Evolutionary conservation across 2,329 filamentous ascomycete species (phyloP), one percentile per base, ranked within the genome.

Genomic region (Talaromyces sp.): DNA sequence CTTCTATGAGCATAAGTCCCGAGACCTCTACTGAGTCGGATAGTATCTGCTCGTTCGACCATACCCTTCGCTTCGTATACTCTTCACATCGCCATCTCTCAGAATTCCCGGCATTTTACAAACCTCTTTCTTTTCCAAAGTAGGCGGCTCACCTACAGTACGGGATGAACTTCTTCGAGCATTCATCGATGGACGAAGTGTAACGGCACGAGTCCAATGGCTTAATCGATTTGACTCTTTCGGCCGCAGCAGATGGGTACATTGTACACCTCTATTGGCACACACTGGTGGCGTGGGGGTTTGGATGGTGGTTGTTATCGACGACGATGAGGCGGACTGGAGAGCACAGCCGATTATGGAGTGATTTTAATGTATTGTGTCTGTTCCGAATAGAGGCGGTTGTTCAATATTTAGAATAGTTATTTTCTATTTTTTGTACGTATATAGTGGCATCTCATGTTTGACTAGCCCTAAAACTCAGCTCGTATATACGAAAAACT

Each of bases 201-300:
- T 93, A 5, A 93, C 90, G 1, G 89, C 89, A 3, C 91, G 91
- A 72, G 85, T 93, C 15, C 85, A 86, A 61, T 93, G 90, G 90
- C 78, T 91, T 1, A 83, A 81, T 54, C 79, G 81, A 50, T 76
- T 76, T 5, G 81, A 83, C 39, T 77, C 80, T 19, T 83, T 86
- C 61, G 90, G 89, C 0, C 83, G 89, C 19, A 83, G 85, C 58
- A 84, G 89, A 50, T 93, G 90, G 90, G 89, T 93, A 47, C 90
- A 93, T 74, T 90, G 89, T 72, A 93, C 90, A 25, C 90, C 90
- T 2, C 78, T 93, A 3, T 77, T 90, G 3, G 89, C 89, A 2
- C 83, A 83, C 49, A 88, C 88, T 68, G 87, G 88, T 1, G 80
- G 85, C 3, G 86, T 93, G 0, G 90, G 90, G 17, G 89, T 92